Evolutionary conservation across 164 flowering plant species (phyloP).

Genomic region (Berberis vulgaris): DNA sequence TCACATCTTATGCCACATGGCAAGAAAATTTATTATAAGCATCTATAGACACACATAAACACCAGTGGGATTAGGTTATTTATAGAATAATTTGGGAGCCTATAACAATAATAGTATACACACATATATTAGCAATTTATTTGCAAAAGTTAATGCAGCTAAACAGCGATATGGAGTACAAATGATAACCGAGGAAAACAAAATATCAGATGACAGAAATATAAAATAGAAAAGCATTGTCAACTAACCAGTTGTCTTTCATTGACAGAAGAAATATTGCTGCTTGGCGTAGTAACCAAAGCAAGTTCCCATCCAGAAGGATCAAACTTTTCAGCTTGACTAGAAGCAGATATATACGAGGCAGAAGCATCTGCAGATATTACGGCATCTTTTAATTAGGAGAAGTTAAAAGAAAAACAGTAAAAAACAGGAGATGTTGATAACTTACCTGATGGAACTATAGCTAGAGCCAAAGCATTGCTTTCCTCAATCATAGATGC

Average conservation of each 20-base stretch:
- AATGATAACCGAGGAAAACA: no score
- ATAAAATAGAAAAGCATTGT: no score
- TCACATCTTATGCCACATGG: no score
- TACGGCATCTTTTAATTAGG: neutral
- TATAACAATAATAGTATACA: no score
- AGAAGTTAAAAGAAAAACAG: neutral
- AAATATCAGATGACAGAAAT: neutral
- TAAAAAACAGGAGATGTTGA: neutral
- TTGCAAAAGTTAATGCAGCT: no score
- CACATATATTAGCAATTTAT: no score
- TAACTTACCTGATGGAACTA: conserved; percentile 60
- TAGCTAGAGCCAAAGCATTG: conserved; percentile 92
- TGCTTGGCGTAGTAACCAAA: conserved; percentile 77
- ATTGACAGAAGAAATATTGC: conserved; percentile 46
- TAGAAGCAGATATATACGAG: conserved; percentile 26
- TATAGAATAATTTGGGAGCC: no score
- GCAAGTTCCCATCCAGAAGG: conserved; percentile 99
- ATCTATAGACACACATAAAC: no score
- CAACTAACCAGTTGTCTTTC: conserved; percentile 82
- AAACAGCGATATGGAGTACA: no score
- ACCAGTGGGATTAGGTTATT: no score
- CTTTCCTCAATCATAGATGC: conserved; percentile 78
- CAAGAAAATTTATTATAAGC: no score
- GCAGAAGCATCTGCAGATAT: conserved; percentile 40
- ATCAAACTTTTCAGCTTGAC: conserved; percentile 55